Conservation (phyloP, 345 rosid genomes). For the Brassica cretica region DNA sequence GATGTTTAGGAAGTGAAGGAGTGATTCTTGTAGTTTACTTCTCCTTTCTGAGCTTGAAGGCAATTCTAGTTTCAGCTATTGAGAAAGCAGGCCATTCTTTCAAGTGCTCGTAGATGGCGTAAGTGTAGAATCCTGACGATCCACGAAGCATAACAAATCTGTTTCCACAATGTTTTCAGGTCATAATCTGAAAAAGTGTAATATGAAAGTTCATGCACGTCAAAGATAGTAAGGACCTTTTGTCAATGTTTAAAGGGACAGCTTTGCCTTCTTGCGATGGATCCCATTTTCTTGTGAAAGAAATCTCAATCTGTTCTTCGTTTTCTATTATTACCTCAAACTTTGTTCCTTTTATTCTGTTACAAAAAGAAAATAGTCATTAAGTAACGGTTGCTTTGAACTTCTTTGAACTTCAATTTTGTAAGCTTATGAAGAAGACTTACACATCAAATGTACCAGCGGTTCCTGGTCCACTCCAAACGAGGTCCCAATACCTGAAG, state of each 20-base stretch:
- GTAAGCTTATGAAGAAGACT: constrained; percentile 21
- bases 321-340: constrained; percentile 32
- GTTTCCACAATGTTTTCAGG: not conserved
- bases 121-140: constrained; percentile 80
- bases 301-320: constrained; percentile 42
- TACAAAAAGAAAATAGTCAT: not conserved
- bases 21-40: constrained; percentile 44
- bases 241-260: constrained; percentile 65
- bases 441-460: constrained; percentile 68
- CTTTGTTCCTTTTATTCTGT: constrained; percentile 40
- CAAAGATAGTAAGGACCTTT: constrained; percentile 44
- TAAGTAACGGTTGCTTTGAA: not conserved
- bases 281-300: constrained; percentile 47
- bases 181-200: not conserved
- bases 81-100: constrained; percentile 83
- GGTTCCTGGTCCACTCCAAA: constrained; percentile 47
- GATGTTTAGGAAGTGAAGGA: not conserved
- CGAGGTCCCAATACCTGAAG: constrained; percentile 72
- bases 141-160: constrained; percentile 80
- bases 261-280: constrained; percentile 42
- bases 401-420: not conserved
- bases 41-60: constrained; percentile 84
- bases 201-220: not conserved
- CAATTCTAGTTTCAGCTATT: constrained; percentile 70
- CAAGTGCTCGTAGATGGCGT: constrained; percentile 77